Conservation (phyloP, 2,329 filamentous ascomycete genomes). For the Aspergillus sclerotialis region DNA sequence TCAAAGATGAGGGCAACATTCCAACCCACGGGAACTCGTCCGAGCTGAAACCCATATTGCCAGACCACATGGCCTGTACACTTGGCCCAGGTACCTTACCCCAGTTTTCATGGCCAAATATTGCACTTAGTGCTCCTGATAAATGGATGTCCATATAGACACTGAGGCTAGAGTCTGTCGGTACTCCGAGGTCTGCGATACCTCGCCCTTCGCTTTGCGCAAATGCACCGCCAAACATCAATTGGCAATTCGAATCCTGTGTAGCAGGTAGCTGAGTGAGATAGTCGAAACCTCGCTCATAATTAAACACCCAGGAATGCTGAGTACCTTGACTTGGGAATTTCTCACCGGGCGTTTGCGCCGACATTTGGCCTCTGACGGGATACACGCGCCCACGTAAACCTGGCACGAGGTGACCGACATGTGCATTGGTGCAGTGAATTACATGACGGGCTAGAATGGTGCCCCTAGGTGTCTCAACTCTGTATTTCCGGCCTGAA, state of each 20-base stretch:
- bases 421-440: slow-evolving; percentile 53
- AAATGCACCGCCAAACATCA: slow-evolving; percentile 52
- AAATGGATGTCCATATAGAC: slow-evolving; percentile 20
- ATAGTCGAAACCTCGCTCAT: slow-evolving; percentile 45
- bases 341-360: slow-evolving; percentile 24
- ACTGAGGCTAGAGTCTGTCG: slow-evolving; percentile 37
- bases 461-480: slow-evolving; percentile 41
- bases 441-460: slow-evolving; percentile 47
- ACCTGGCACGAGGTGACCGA: slow-evolving; percentile 45
- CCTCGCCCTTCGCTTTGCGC: slow-evolving; percentile 37
- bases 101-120: slow-evolving; percentile 21
- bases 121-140: slow-evolving; percentile 15
- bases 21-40: slow-evolving; percentile 51
- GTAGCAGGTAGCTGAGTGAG: slow-evolving; percentile 40
- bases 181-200: slow-evolving; percentile 41
- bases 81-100: slow-evolving; percentile 10
- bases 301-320: slow-evolving; percentile 48
- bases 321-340: slow-evolving; percentile 26
- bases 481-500: slow-evolving; percentile 23
- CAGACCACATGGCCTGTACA: slow-evolving; percentile 24
- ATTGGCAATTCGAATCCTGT: slow-evolving; percentile 25
- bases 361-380: slow-evolving; percentile 36
- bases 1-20: slow-evolving; percentile 11
- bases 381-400: slow-evolving; percentile 34
- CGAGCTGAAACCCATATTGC: slow-evolving; percentile 45